Conservation (phyloP, 2,329 filamentous ascomycete species). For the Botrytis aclada region DNA sequence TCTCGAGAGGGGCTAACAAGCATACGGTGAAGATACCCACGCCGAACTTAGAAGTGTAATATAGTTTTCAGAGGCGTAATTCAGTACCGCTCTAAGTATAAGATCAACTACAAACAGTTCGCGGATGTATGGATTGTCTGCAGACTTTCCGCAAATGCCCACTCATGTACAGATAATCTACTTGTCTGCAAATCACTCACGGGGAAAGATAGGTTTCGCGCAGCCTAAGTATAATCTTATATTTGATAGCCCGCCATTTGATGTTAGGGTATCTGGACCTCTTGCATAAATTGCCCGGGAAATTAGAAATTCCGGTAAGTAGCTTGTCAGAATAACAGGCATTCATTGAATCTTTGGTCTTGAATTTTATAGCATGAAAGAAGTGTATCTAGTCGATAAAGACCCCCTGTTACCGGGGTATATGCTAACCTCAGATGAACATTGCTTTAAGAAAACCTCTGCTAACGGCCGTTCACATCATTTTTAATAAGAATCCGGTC, state of each 20-base stretch:
- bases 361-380: rapidly evolving
- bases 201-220: too few species aligned
- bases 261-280: too few species aligned
- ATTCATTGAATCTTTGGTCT: rapidly evolving
- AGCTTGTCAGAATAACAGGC: background rate
- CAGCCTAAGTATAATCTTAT: background rate
- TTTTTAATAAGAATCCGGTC: background rate
- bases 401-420: rapidly evolving
- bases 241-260: background rate
- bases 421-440: rapidly evolving
- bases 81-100: too few species aligned
- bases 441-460: background rate
- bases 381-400: background rate
- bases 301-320: too few species aligned
- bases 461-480: background rate
- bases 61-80: background rate
- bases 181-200: too few species aligned
- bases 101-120: too few species aligned
- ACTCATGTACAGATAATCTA: too few species aligned
- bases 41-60: background rate
- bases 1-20: background rate
- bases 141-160: too few species aligned
- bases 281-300: too few species aligned
- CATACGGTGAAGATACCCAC: background rate
- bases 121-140: too few species aligned